These are phyloP conservation scores for Rhynchospora breviuscula DNA, from an alignment of 176 grass and related monocot genomes.

Conservation along the genomic window DNA sequence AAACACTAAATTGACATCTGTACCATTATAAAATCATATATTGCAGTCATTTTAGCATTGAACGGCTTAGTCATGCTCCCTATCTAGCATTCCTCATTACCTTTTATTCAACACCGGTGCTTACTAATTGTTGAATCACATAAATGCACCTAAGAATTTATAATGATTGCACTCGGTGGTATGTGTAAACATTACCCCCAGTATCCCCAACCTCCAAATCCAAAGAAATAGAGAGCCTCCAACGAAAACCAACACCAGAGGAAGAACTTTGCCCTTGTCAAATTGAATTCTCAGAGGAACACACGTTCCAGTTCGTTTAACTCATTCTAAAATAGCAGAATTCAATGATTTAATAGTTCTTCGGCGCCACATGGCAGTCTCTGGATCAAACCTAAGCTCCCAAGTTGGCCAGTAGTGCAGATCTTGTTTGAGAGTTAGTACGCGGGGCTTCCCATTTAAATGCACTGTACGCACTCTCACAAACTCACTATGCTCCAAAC, in stretches of 20 bases:
- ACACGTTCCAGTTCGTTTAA: not conserved
- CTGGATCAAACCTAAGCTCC: conserved; percentile 89
- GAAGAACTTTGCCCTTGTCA: not conserved
- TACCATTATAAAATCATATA: no score
- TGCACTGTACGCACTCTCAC: conserved; percentile 91
- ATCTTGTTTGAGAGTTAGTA: conserved; percentile 90
- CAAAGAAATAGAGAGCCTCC: not conserved
- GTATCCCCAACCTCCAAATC: not conserved
- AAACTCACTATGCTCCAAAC: conserved; percentile 81
- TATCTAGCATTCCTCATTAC: no score
- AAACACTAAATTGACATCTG: no score
- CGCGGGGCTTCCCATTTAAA: conserved; percentile 91
- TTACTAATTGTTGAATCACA: not conserved
- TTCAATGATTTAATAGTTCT: conserved; percentile 78
- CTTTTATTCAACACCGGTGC: not conserved
- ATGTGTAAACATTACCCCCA: not conserved
- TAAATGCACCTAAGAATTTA: conserved; percentile 14
- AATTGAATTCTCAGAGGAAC: not conserved
- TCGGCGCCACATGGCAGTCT: conserved; percentile 71
- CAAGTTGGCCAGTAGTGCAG: conserved; percentile 99
- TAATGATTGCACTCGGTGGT: not conserved
- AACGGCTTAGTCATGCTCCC: not conserved
- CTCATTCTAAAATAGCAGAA: conserved; percentile 19
- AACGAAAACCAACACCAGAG: not conserved
- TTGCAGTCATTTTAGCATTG: not conserved